Evolutionary conservation across 805 yeast species (phyloP).

Genomic region (Hanseniaspora opuntiae): DNA sequence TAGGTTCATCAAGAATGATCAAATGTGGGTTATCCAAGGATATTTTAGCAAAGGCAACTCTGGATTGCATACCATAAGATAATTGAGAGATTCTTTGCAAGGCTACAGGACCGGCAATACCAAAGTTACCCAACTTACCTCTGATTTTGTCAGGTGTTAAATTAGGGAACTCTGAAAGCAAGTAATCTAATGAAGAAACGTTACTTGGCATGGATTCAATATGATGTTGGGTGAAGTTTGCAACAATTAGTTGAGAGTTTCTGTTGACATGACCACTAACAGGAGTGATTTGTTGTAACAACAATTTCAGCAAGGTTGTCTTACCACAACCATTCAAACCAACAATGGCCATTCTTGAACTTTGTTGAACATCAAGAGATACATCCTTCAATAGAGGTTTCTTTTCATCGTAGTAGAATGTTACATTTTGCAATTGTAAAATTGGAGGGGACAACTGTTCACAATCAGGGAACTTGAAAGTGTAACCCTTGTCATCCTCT

Average conservation of each 20-base stretch:
- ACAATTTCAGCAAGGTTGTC: constrained; percentile 76
- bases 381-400: constrained; percentile 60
- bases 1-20: constrained; percentile 89
- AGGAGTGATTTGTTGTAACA: constrained; percentile 69
- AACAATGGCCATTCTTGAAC: constrained; percentile 87
- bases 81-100: constrained; percentile 76
- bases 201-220: constrained; percentile 91
- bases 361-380: constrained; percentile 81
- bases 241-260: constrained; percentile 80
- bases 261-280: constrained; percentile 62
- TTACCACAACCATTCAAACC: constrained; percentile 99
- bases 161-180: constrained; percentile 81
- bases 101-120: constrained; percentile 89
- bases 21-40: constrained; percentile 85
- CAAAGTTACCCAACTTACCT: constrained; percentile 91
- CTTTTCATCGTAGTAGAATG: constrained; percentile 66
- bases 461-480: constrained; percentile 90
- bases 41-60: constrained; percentile 95
- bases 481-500: constrained; percentile 72
- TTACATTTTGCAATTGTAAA: constrained; percentile 70
- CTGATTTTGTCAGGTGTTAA: constrained; percentile 92
- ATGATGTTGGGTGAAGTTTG: constrained; percentile 96
- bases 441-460: constrained; percentile 89
- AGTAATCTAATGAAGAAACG: constrained; percentile 83
- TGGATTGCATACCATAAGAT: constrained; percentile 96